These are phyloP conservation scores for Aquilaria sinensis DNA, from an alignment of 345 rosid genomes.

Conservation along the genomic window DNA sequence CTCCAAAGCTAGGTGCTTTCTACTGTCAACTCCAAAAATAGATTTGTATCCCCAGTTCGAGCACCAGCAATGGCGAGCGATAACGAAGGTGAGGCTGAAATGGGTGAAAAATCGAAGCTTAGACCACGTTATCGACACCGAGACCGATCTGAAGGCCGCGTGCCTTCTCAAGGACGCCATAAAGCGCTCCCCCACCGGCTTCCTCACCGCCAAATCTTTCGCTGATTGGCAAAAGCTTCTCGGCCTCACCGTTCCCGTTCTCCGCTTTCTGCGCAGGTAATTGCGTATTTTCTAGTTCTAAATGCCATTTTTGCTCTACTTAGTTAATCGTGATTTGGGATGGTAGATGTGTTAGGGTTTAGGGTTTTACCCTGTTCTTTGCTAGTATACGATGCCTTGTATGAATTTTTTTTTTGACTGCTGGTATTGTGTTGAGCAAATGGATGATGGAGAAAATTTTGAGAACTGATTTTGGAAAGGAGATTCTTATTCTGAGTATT, in stretches of 20 bases:
- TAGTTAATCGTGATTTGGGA: too few species aligned
- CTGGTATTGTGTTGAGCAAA: too few species aligned
- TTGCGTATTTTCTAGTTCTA: conserved; percentile 3
- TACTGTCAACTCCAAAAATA: conserved; percentile 18
- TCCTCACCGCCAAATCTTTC: conserved; percentile 85
- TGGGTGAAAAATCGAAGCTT: conserved; percentile 87
- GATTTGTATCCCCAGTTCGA: conserved; percentile 15
- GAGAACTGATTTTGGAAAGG: not conserved
- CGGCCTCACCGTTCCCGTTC: conserved; percentile 92
- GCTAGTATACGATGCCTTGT: too few species aligned
- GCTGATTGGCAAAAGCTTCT: conserved; percentile 91
- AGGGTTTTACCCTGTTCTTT: not conserved
- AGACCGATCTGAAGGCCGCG: conserved; percentile 92
- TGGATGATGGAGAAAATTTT: not conserved
- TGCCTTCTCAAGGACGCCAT: conserved; percentile 88
- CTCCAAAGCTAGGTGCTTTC: conserved; percentile 18
- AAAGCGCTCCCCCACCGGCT: conserved; percentile 76
- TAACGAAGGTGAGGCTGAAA: conserved; percentile 74
- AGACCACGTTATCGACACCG: conserved; percentile 78
- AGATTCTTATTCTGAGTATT: too few species aligned
- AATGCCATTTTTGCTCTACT: not conserved
- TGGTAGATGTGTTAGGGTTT: not conserved
- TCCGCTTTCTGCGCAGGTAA: conserved; percentile 89
- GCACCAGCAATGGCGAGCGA: conserved; percentile 45
- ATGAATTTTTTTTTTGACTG: too few species aligned